Evolutionary conservation across 192 early-diverging fungal species (phyloP).

Genomic region (Linnemannia zychae): DNA sequence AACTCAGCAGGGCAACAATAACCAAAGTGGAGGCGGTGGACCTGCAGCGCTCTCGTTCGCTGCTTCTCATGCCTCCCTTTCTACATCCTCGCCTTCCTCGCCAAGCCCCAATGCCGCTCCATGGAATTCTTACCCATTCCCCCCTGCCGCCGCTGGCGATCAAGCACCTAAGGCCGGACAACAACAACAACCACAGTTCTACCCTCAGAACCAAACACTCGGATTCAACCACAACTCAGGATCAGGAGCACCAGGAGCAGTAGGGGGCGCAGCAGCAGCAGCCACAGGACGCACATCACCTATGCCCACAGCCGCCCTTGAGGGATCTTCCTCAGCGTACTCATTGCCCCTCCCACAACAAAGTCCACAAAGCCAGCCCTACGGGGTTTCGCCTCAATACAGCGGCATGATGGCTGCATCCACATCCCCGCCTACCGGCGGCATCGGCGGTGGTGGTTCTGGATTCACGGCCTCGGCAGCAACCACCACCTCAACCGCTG

Average conservation of each 20-base stretch:
- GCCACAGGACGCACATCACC: constrained; percentile 2
- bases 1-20: neutral
- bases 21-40: no score
- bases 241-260: no score
- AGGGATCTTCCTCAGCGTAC: neutral
- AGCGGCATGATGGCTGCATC: neutral
- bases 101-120: constrained; percentile 16
- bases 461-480: constrained; percentile 3
- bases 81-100: constrained; percentile 7
- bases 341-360: neutral
- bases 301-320: neutral
- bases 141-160: neutral
- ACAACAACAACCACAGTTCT: constrained; percentile 9
- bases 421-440: neutral
- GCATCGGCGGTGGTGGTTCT: neutral
- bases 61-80: constrained; percentile 7
- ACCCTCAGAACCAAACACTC: constrained; percentile 9
- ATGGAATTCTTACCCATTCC: constrained; percentile 22
- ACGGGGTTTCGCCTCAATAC: neutral
- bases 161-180: constrained; percentile 6
- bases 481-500: constrained; percentile 35
- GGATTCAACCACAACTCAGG: constrained; percentile 12
- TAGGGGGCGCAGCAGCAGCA: neutral
- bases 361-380: no score
- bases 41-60: constrained; percentile 26